These are phyloP conservation scores for Hypoxylon sp. DNA, from an alignment of 2,329 filamentous ascomycete genomes.

Conservation along the genomic window DNA sequence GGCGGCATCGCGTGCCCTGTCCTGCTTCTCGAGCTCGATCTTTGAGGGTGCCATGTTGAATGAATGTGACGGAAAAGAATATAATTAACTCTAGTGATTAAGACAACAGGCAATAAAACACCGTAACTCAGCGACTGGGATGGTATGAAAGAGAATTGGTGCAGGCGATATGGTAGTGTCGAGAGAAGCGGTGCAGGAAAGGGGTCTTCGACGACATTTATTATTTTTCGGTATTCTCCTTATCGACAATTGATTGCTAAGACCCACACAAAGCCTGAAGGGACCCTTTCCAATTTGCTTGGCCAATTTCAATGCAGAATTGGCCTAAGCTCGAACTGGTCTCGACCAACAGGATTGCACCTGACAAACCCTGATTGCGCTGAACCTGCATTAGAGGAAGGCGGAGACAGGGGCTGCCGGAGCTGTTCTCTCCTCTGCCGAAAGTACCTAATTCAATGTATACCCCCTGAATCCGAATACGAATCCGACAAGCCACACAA, in stretches of 20 bases:
- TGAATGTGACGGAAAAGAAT: constrained; percentile 26
- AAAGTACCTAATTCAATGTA: constrained; percentile 4
- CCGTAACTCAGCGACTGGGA: constrained; percentile 3
- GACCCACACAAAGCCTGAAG: constrained; percentile 4
- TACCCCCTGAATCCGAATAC: constrained; percentile 47
- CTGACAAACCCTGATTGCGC: neutral
- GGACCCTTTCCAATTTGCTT: constrained; percentile 36
- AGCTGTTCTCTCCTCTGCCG: constrained; percentile 16
- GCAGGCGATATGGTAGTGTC: constrained; percentile 14
- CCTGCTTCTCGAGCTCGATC: constrained; percentile 79
- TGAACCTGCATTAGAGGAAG: constrained; percentile 40
- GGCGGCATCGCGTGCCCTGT: constrained; percentile 86
- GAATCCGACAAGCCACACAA: constrained; percentile 45
- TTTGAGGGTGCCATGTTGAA: constrained; percentile 63
- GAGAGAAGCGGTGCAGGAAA: constrained; percentile 24
- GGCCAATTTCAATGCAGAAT: constrained; percentile 35
- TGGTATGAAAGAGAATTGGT: constrained; percentile 6
- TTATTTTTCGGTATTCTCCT: constrained; percentile 36
- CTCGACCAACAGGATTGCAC: constrained; percentile 33
- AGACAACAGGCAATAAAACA: neutral
- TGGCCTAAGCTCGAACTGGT: constrained; percentile 20
- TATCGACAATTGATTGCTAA: constrained; percentile 42
- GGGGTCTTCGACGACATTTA: constrained; percentile 34
- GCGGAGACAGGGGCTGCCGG: constrained; percentile 40
- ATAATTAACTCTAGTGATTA: neutral